Base-by-base conservation (phyloP, 2,329 filamentous ascomycete genomes). In the Didymella lethalis region DNA sequence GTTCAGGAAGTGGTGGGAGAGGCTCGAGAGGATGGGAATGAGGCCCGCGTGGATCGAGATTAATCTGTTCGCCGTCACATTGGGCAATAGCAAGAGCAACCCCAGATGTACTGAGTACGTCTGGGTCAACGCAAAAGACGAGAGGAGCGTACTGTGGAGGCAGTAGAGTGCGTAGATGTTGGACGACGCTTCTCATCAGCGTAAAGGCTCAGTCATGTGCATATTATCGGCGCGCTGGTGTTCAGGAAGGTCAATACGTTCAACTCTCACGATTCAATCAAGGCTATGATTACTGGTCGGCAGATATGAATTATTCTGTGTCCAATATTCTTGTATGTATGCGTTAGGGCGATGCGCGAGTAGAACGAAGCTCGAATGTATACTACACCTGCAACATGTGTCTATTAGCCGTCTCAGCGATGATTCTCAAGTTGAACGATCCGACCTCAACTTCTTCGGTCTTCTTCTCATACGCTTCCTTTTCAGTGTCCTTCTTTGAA, bases 11-110 rank as follows among this genome's bases (percentile, higher is more conserved):
- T 75, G 72, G 72, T 75, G 72, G 72, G 70, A 74, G 62, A 57
- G 72, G 18, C 54, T 75, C 23, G 72, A 75, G 63, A 64, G 59
- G 20, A 72, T 75, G 72, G 72, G 72, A 16, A 75, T 75, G 72
- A 64, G 72, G 14, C 71, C 72, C 5, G 67, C 67, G 12, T 75
- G 72, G 72, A 70, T 75, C 57, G 72, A 75, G 60, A 67, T 75
- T 3, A 75, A 75, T 40, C 65, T 75, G 1, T 69, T 75, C 58
- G 69, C 71, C 14, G 67, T 75, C 31, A 74, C 71, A 0, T 54
- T 74, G 14, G 66, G 69, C 11, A 62, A 58, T 7, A 18, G 48
- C 3, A 73, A 74, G 62, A 66, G 64, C 16, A 64, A 75, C 49
- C 72, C 72, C 0, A 64, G 69, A 28, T 75, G 72, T 57, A 73